These are phyloP conservation scores for Paecilomyces sp. DNA, from an alignment of 2,329 filamentous ascomycete species.

Conservation along the genomic window DNA sequence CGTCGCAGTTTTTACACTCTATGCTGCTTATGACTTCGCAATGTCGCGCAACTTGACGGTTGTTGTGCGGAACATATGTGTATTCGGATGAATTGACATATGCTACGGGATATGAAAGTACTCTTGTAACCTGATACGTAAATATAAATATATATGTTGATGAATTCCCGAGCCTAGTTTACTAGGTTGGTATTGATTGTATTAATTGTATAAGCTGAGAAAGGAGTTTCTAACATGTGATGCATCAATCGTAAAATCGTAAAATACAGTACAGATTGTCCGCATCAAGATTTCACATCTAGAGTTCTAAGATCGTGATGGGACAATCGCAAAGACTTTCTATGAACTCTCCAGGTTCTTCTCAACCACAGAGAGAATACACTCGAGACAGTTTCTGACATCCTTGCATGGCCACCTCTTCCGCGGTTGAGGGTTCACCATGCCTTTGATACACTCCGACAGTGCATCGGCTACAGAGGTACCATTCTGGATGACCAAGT, in stretches of 20 bases:
- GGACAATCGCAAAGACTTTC: background rate
- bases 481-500: constrained; percentile 15
- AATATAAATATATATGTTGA: background rate
- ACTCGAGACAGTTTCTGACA: constrained; percentile 26
- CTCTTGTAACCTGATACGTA: background rate
- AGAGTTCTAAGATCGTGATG: background rate
- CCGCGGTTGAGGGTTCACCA: constrained; percentile 31
- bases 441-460: constrained; percentile 31
- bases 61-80: background rate
- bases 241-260: background rate
- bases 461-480: constrained; percentile 24
- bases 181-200: background rate
- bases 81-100: background rate
- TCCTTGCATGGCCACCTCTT: constrained; percentile 30
- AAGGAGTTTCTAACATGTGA: background rate
- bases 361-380: constrained; percentile 16
- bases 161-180: background rate
- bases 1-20: background rate
- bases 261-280: background rate
- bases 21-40: background rate
- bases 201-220: background rate
- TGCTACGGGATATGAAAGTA: background rate
- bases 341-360: constrained; percentile 27
- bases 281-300: background rate
- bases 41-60: background rate